Conservation (phyloP, 2,329 filamentous ascomycete species). For the Coniochaeta hoffmannii region DNA sequence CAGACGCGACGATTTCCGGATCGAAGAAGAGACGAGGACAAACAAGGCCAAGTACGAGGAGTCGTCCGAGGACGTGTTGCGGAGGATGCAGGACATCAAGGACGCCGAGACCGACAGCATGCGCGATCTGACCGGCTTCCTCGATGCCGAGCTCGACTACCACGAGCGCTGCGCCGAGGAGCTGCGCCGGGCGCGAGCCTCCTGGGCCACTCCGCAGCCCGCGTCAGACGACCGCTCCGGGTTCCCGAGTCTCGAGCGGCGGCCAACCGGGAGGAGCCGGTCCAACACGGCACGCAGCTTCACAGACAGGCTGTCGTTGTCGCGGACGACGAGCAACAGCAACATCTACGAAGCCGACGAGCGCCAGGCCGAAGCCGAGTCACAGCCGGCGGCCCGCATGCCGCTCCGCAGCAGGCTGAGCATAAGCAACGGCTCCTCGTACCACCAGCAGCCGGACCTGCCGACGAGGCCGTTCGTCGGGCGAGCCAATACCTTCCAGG, state of each 20-base stretch:
- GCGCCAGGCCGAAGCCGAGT: conserved; percentile 16
- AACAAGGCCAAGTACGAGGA: conserved; percentile 97
- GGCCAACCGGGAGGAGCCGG: conserved; percentile 26
- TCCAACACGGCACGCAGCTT: conserved; percentile 42
- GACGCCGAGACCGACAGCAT: conserved; percentile 82
- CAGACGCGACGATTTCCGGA: conserved; percentile 86
- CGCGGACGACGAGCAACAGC: conserved; percentile 27
- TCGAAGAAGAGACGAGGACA: conserved; percentile 84
- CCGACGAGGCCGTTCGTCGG: conserved; percentile 27
- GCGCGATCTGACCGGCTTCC: conserved; percentile 68
- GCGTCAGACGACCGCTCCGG: conserved; percentile 11
- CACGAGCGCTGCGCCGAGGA: conserved; percentile 87
- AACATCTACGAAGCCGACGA: conserved; percentile 27
- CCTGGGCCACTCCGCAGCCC: conserved; percentile 29
- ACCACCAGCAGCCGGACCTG: conserved; percentile 21
- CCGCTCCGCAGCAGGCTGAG: conserved; percentile 33
- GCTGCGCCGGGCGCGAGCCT: conserved; percentile 48
- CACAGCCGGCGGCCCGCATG: conserved; percentile 32
- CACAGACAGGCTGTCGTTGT: conserved; percentile 22
- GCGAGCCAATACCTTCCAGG: conserved; percentile 33
- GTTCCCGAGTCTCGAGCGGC: conserved; percentile 7
- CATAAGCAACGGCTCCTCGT: conserved; percentile 12
- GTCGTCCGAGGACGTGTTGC: conserved; percentile 81
- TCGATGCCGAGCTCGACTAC: conserved; percentile 85
- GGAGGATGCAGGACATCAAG: conserved; percentile 94